Percentiles rank a stretch among this genome's conserved stretches.
Conservation (phyloP, 306 rosid species). For the Pueraria montana region DNA sequence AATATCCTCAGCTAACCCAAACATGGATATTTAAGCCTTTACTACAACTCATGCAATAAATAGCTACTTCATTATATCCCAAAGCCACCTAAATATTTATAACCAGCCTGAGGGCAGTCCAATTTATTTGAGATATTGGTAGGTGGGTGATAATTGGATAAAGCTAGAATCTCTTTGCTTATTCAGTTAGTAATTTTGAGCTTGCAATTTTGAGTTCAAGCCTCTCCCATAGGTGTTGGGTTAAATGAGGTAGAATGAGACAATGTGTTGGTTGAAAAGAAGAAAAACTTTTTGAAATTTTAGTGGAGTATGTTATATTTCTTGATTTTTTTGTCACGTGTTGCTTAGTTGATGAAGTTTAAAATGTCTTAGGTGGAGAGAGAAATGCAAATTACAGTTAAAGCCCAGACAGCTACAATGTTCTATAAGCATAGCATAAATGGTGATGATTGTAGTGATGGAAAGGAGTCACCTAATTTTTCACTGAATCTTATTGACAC, state of each 20-base stretch:
- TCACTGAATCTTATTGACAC: background rate
- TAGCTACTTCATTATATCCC: constrained; percentile 12
- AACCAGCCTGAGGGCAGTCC: background rate
- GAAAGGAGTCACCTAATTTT: background rate
- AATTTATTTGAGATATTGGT: background rate
- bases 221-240: background rate
- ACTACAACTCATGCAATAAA: background rate
- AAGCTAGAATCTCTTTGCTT: background rate
- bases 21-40: constrained; percentile 7
- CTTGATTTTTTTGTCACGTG: background rate
- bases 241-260: background rate
- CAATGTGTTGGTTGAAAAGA: background rate
- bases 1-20: background rate
- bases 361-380: constrained; percentile 10
- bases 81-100: constrained; percentile 24
- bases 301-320: background rate
- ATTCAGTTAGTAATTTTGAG: background rate
- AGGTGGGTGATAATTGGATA: background rate
- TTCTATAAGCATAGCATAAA: background rate
- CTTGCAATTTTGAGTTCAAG: background rate
- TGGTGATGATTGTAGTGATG: background rate
- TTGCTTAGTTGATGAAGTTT: background rate
- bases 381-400: background rate
- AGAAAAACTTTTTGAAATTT: background rate
- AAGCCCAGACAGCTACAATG: background rate